Evolutionary conservation across 192 early-diverging fungal species (phyloP).

Genomic region (Entrophospora sp.): DNA sequence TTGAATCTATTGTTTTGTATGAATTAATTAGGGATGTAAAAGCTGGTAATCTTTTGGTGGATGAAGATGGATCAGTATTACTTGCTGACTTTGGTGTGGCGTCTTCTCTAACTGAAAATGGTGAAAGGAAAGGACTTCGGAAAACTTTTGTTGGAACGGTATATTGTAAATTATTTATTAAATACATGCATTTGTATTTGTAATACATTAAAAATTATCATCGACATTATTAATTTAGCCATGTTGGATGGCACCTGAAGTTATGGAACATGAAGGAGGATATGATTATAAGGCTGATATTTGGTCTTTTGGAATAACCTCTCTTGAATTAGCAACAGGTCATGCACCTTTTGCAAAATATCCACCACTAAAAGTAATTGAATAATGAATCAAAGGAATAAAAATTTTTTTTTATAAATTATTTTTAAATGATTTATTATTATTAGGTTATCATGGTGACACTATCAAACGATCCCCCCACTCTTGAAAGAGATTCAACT

Average conservation of each 20-base stretch:
- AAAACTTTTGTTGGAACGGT: constrained; percentile 70
- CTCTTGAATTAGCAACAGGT: constrained; percentile 76
- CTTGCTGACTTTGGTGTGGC: constrained; percentile 67
- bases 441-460: constrained; percentile 77
- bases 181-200: neutral
- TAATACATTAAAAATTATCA: too few species aligned
- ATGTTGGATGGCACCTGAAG: constrained; percentile 69
- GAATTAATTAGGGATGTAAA: constrained; percentile 48
- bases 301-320: constrained; percentile 87
- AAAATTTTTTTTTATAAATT: neutral
- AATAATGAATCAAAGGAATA: neutral
- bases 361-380: constrained; percentile 68
- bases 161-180: constrained; percentile 16
- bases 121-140: constrained; percentile 47
- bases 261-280: constrained; percentile 85
- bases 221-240: constrained; percentile 33
- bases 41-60: constrained; percentile 60
- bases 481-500: constrained; percentile 65
- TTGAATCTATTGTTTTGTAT: neutral
- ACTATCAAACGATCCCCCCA: constrained; percentile 78
- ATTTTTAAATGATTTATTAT: neutral
- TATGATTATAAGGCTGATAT: constrained; percentile 89
- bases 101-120: constrained; percentile 54
- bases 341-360: constrained; percentile 85
- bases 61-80: constrained; percentile 53